These are phyloP conservation scores for Rhynchosporium secalis DNA, from an alignment of 2,329 filamentous ascomycete species.

Conservation along the genomic window DNA sequence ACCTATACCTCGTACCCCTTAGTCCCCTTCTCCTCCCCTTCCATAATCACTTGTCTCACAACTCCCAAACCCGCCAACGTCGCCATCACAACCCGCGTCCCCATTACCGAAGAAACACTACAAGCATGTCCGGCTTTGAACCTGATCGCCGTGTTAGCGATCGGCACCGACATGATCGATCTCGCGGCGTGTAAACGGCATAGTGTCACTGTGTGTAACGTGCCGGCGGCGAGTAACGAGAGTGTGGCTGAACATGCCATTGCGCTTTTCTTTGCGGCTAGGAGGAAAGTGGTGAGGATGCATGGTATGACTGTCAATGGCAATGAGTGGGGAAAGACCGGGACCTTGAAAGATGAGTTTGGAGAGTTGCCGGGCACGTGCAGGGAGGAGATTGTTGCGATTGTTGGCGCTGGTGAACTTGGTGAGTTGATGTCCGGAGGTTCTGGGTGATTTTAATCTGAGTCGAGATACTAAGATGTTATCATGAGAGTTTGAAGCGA, in stretches of 20 bases:
- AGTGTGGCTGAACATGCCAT: slow-evolving; percentile 41
- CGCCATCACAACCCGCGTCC: slow-evolving; percentile 40
- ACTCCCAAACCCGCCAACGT: slow-evolving; percentile 34
- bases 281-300: slow-evolving; percentile 42
- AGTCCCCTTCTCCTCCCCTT: slow-evolving; percentile 25
- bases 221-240: slow-evolving; percentile 42
- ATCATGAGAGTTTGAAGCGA: neutral
- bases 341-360: slow-evolving; percentile 32
- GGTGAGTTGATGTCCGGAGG: slow-evolving; percentile 25
- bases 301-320: slow-evolving; percentile 37
- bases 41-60: slow-evolving; percentile 28
- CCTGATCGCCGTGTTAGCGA: slow-evolving; percentile 42
- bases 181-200: slow-evolving; percentile 39
- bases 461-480: neutral
- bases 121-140: slow-evolving; percentile 38
- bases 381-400: slow-evolving; percentile 33
- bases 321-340: slow-evolving; percentile 27
- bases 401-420: slow-evolving; percentile 36
- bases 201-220: slow-evolving; percentile 42
- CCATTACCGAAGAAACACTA: slow-evolving; percentile 38
- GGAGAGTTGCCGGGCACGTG: slow-evolving; percentile 31
- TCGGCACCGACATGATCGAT: slow-evolving; percentile 44
- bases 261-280: slow-evolving; percentile 39
- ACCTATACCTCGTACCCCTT: slow-evolving; percentile 27
- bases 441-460: neutral